Base-by-base conservation (phyloP, 2,329 filamentous ascomycete species). In the Xylariaceae sp. region DNA sequence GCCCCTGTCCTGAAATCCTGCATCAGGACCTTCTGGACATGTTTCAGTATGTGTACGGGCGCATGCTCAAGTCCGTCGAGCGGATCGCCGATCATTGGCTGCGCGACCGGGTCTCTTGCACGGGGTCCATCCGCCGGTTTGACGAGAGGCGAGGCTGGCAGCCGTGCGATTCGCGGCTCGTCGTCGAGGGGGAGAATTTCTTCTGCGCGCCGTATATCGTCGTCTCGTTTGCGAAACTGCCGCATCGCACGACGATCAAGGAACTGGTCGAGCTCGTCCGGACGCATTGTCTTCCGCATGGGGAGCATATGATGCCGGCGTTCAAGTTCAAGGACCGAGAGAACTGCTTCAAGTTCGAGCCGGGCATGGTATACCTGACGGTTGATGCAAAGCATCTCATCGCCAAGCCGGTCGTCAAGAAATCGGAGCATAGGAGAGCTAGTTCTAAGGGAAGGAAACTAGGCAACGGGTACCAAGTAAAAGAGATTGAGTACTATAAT, bases 301-400 rank as follows among this genome's bases (percentile, higher is more conserved):
- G 35, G 3, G 58, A 60, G 17, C 61, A 63, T 11, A 59, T 63
- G 61, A 58, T 53, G 35, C 61, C 61, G 1, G 61, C 61, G 6
- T 63, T 58, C 37, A 63, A 63, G 44, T 63, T 63, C 39, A 58
- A 9, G 13, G 58, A 54, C 2, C 53, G 45, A 13, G 30, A 15
- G 2, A 56, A 51, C 18, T 63, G 58, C 2, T 61, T 58, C 58
- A 63, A 63, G 42, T 63, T 63, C 39, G 61, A 63, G 53, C 61
- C 61, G 9, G 58, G 61, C 17, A 51, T 49, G 35, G 53, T 63
- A 5, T 63, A 63, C 35, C 58, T 61, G 39, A 55, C 56, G 4
- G 51, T 57, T 5, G 50, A 63, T 30, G 37, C 58, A 4, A 55
- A 58, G 9, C 53, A 61, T 45, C 15, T 63, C 8, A 45, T 56